phyloP scores from a whole-genome alignment of 176 grass and related monocot species.

The Cenchrus americanus region DNA sequence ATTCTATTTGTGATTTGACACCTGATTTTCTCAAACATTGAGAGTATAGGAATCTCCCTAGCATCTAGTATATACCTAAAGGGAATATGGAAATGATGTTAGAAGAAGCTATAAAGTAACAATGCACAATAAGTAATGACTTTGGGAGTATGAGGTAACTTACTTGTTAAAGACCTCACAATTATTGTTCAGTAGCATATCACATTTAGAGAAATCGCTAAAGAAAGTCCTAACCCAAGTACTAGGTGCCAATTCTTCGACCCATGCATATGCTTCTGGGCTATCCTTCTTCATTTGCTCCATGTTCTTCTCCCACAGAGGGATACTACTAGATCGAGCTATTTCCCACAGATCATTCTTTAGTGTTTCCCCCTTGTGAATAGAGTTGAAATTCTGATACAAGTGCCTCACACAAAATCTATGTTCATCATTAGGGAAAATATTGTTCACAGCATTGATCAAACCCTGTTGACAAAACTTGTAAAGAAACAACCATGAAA shows the following conservation, averaged over 20 bases:
- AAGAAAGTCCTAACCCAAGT: not conserved
- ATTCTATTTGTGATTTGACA: not conserved
- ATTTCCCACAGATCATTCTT: not conserved
- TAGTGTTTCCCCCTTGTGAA: not conserved
- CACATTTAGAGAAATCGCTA: not conserved
- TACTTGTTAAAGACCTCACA: too few species aligned
- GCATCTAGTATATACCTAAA: not conserved
- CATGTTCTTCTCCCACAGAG: not conserved
- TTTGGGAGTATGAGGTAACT: too few species aligned
- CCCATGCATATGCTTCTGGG: not conserved
- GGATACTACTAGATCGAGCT: not conserved
- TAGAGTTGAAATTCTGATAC: not conserved
- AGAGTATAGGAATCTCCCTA: not conserved
- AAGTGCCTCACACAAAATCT: not conserved
- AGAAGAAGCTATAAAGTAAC: not conserved
- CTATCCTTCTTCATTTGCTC: not conserved
- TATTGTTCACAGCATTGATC: not conserved
- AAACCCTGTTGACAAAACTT: not conserved
- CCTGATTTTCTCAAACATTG: not conserved
- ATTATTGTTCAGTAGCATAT: not conserved
- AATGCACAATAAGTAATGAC: too few species aligned
- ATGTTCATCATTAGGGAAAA: not conserved
- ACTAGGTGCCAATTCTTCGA: not conserved
- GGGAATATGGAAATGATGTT: not conserved
- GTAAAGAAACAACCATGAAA: not conserved